Evolutionary conservation across 352 stramenopile genomes (phyloP).

Genomic region (Pythium apleroticum): DNA sequence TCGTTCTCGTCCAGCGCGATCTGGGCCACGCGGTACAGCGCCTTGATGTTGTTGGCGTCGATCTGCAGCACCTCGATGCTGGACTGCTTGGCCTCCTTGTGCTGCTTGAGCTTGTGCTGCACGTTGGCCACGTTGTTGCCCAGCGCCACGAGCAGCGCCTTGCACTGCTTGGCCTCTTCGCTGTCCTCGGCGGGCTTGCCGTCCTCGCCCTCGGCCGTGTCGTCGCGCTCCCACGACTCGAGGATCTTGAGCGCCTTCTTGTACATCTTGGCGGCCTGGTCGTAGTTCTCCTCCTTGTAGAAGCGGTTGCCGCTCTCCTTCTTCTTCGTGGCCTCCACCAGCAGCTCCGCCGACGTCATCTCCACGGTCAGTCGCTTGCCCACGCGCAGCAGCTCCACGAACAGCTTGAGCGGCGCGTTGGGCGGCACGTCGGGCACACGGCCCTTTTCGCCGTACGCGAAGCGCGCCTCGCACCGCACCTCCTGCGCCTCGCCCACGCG

Average conservation of each 20-base stretch:
- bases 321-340: slow-evolving; percentile 77
- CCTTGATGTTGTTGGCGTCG: slow-evolving; percentile 73
- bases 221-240: slow-evolving; percentile 63
- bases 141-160: slow-evolving; percentile 70
- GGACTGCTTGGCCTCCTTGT: slow-evolving; percentile 73
- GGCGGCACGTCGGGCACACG: slow-evolving; percentile 47
- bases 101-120: slow-evolving; percentile 72
- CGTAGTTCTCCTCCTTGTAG: slow-evolving; percentile 81
- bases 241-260: slow-evolving; percentile 82
- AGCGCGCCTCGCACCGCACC: slow-evolving; percentile 71
- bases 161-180: slow-evolving; percentile 44
- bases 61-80: slow-evolving; percentile 80
- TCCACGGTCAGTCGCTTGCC: slow-evolving; percentile 68
- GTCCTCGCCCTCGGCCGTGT: slow-evolving; percentile 10
- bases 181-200: slow-evolving; percentile 10
- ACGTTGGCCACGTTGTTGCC: slow-evolving; percentile 87
- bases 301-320: slow-evolving; percentile 84
- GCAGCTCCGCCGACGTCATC: slow-evolving; percentile 71
- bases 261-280: slow-evolving; percentile 81
- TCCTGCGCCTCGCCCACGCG: slow-evolving; percentile 69
- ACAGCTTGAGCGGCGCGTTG: slow-evolving; percentile 49
- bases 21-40: slow-evolving; percentile 72
- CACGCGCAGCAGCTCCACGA: slow-evolving; percentile 60
- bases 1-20: slow-evolving; percentile 75
- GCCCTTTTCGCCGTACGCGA: slow-evolving; percentile 73